phyloP scores from a whole-genome alignment of 2,329 filamentous ascomycete species.

The Cladosporium sp. region DNA sequence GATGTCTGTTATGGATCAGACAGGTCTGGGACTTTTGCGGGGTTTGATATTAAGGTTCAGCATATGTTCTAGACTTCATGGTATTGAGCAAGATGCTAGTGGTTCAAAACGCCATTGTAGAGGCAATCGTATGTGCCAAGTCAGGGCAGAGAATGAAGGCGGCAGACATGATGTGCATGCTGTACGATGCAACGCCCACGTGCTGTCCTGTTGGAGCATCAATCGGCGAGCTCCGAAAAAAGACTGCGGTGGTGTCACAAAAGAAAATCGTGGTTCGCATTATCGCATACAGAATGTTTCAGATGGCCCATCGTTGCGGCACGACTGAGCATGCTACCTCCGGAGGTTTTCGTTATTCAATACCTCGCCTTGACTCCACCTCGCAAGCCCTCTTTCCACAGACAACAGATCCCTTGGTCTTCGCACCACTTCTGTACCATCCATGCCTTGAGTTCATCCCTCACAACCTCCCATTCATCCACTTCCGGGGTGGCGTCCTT shows the following conservation, averaged over 20 bases:
- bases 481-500: slow-evolving; percentile 59
- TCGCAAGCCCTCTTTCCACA: slow-evolving; percentile 57
- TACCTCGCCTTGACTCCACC: slow-evolving; percentile 32
- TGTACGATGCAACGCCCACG: neutral
- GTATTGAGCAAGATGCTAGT: neutral
- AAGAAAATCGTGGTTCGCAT: neutral
- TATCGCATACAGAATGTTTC: neutral
- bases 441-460: slow-evolving; percentile 37
- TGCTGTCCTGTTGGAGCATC: neutral
- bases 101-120: neutral
- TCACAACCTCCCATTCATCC: slow-evolving; percentile 29
- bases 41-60: neutral
- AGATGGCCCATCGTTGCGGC: neutral
- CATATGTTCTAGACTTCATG: neutral
- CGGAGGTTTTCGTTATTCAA: no score
- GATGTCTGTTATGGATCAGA: no score
- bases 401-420: slow-evolving; percentile 77
- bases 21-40: neutral
- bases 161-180: no score
- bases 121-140: slow-evolving; percentile 4
- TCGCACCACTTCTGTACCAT: slow-evolving; percentile 90
- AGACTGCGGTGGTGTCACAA: neutral
- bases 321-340: no score
- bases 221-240: slow-evolving; percentile 5
- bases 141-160: neutral